phyloP scores from a whole-genome alignment of 495 filamentous ascomycete genomes.

The Tuber aestivum region DNA sequence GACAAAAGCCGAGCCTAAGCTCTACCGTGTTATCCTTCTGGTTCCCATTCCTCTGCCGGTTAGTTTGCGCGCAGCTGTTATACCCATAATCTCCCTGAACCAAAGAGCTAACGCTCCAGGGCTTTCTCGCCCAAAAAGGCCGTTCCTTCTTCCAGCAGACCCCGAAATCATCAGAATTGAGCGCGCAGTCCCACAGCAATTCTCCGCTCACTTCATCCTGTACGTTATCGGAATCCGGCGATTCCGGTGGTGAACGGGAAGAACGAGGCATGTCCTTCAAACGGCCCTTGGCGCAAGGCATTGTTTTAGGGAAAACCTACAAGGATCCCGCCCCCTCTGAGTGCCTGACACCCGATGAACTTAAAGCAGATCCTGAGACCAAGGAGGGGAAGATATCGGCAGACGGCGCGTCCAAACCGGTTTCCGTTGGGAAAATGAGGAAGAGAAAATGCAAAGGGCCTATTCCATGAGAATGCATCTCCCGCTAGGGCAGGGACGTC shows the following conservation, averaged over 20 bases:
- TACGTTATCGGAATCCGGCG: slow-evolving; percentile 60
- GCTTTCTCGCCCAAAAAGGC: no score
- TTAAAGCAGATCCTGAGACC: slow-evolving; percentile 49
- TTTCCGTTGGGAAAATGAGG: slow-evolving; percentile 85
- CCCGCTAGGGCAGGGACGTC: slow-evolving; percentile 72
- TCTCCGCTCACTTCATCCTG: slow-evolving; percentile 50
- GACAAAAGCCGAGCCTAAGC: no score
- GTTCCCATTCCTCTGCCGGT: no score
- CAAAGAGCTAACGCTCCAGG: no score
- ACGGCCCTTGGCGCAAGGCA: slow-evolving; percentile 74
- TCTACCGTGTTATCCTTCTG: no score
- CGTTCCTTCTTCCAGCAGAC: no score
- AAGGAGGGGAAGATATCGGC: slow-evolving; percentile 1
- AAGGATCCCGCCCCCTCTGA: slow-evolving; percentile 65
- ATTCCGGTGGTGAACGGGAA: slow-evolving; percentile 41
- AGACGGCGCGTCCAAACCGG: slow-evolving; percentile 48
- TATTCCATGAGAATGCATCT: slow-evolving; percentile 64
- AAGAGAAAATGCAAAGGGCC: slow-evolving; percentile 90
- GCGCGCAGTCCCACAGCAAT: no score
- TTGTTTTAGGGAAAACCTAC: slow-evolving; percentile 85
- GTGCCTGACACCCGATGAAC: slow-evolving; percentile 71
- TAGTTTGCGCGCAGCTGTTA: no score
- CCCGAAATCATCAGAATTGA: no score
- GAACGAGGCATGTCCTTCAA: slow-evolving; percentile 65
- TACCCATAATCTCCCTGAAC: no score